Evolutionary conservation across 1,284 basidiomycete genomes (phyloP), one percentile per base, ranked within the genome.

Genomic region (Rhodotorula sp.): DNA sequence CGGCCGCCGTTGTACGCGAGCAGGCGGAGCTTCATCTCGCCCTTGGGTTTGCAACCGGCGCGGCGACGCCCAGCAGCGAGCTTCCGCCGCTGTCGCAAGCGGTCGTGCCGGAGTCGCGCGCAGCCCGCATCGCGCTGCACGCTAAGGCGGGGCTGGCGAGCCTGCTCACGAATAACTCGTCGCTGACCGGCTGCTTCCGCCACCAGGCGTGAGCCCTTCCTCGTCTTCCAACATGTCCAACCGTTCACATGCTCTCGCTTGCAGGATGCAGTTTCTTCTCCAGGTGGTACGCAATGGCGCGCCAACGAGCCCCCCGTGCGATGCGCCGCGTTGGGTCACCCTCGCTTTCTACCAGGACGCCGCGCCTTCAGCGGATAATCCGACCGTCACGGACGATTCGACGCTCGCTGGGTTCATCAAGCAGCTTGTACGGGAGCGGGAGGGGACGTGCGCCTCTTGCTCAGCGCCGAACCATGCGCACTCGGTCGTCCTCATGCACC

Each of bases 251-350:
- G 3, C 51, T 1, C 37, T 1, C 36, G 4, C 21, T 53, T 37
- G 21, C 58, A 73, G 70, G 15, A 74, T 76, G 67, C 75, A 76
- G 48, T 72, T 76, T 53, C 63, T 76, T 41, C 44, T 68, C 32
- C 73, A 76, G 48, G 66, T 60, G n/a, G 41, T 67, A 9, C 58
- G 51, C 19, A n/a, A 21, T 17, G 48, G 25, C 22, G 63, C 63
- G 2, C 22, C 50, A 0, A 9, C 50, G 21, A 53, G 34, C 1
- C 32, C 63, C 1, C 64, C 67, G 0, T 76, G 70, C 57, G 65
- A 71, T 34, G 56, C 67, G 7, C 69, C 66, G 15, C 41, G 36
- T 2, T 75, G 72, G 74, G 50, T 66, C 19, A 57, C 61, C 15
- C 44, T 66, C 39, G 17, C 46, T 58, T 73, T 66, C 69, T 71